Conservation (phyloP, 495 filamentous ascomycete species). For the Podospora comata region DNA sequence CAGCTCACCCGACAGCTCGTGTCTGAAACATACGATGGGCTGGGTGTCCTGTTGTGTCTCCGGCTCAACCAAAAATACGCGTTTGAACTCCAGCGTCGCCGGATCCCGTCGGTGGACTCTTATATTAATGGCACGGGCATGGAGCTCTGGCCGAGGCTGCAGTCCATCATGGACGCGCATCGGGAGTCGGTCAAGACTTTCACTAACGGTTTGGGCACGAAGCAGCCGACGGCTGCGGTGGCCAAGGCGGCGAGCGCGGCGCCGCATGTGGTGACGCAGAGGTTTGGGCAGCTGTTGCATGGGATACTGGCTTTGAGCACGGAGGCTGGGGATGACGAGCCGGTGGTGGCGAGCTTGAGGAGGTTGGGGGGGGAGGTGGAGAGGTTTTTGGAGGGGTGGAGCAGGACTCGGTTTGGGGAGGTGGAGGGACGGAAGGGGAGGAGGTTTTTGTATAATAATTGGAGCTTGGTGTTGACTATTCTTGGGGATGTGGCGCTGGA, state of each 20-base stretch:
- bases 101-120: conserved; percentile 80
- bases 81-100: conserved; percentile 87
- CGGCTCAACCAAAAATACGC: conserved; percentile 88
- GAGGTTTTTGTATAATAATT: conserved; percentile 91
- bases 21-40: conserved; percentile 70
- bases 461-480: conserved; percentile 85
- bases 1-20: conserved; percentile 72
- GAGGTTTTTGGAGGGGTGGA: conserved; percentile 63
- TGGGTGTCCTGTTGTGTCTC: conserved; percentile 87
- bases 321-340: conserved; percentile 90
- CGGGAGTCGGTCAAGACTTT: conserved; percentile 68
- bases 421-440: conserved; percentile 72
- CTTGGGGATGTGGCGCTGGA: conserved; percentile 77
- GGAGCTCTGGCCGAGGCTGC: conserved; percentile 94
- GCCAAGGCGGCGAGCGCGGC: conserved; percentile 70
- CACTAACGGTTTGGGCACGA: conserved; percentile 48
- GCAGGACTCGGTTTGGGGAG: conserved; percentile 57
- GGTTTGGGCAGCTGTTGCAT: conserved; percentile 85
- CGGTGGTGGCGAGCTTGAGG: conserved; percentile 73
- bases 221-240: conserved; percentile 52
- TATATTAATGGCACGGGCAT: conserved; percentile 95
- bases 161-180: conserved; percentile 89
- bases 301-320: conserved; percentile 76
- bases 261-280: conserved; percentile 85
- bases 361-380: conserved; percentile 77